Conservation (phyloP, 257 asterid species). For the Haberlea rhodopensis region DNA sequence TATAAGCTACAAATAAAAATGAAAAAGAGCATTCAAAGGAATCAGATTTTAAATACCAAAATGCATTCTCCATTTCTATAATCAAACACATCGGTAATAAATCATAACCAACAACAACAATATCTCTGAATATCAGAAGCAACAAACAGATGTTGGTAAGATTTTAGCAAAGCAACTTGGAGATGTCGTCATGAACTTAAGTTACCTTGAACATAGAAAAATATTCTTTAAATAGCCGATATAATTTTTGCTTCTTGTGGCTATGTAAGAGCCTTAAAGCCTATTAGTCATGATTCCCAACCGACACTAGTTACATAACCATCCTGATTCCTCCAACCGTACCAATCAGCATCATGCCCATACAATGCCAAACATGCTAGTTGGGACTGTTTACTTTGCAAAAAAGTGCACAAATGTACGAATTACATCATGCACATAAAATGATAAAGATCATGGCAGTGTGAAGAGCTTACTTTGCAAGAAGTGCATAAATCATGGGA, state of each 20-base stretch:
- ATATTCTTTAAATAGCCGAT: background rate
- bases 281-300: background rate
- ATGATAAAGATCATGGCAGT: slow-evolving; percentile 2
- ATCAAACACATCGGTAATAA: background rate
- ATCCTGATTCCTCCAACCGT: slow-evolving; percentile 25
- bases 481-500: slow-evolving; percentile 60
- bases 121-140: background rate
- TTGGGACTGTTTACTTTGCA: slow-evolving; percentile 49
- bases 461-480: slow-evolving; percentile 54
- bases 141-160: background rate
- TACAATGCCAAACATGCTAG: slow-evolving; percentile 1
- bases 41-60: background rate
- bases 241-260: too few relatives aligned
- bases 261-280: too few relatives aligned
- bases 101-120: background rate
- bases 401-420: slow-evolving; percentile 44
- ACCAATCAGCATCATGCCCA: background rate
- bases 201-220: background rate
- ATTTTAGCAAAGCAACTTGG: background rate
- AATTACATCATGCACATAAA: background rate
- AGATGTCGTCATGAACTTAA: background rate
- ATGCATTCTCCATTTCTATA: background rate
- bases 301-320: background rate
- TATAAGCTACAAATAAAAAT: background rate
- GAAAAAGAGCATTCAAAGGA: too few relatives aligned